Conservation (phyloP, 1,139 yeast genomes). For the Arxiozyma slooffiae region DNA sequence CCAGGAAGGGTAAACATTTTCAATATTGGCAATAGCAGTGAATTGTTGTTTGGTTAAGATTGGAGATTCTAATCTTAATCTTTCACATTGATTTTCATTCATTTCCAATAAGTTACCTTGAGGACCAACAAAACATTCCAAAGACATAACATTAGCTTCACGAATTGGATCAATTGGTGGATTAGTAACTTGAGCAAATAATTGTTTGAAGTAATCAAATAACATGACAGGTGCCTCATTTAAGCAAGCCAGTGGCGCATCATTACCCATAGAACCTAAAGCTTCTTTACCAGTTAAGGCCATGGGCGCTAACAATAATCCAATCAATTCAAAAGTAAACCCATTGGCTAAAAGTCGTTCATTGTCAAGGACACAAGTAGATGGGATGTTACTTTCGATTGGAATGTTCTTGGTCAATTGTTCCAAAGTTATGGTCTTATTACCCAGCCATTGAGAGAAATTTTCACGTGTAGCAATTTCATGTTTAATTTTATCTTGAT, state of each 20-base stretch:
- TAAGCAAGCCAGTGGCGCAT: slow-evolving; percentile 91
- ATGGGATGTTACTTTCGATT: slow-evolving; percentile 14
- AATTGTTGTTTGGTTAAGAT: slow-evolving; percentile 66
- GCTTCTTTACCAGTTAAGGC: slow-evolving; percentile 88
- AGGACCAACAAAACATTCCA: slow-evolving; percentile 95
- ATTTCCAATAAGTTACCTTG: slow-evolving; percentile 92
- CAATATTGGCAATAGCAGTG: slow-evolving; percentile 60
- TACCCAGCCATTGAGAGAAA: slow-evolving; percentile 91
- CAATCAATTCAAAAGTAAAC: slow-evolving; percentile 84
- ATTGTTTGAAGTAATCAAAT: slow-evolving; percentile 90
- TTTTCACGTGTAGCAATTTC: slow-evolving; percentile 79
- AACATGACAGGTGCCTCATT: slow-evolving; percentile 85
- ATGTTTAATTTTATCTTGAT: slow-evolving; percentile 77
- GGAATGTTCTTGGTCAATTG: slow-evolving; percentile 47
- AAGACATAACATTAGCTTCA: slow-evolving; percentile 92
- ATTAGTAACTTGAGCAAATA: slow-evolving; percentile 96
- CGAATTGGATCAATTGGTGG: slow-evolving; percentile 98
- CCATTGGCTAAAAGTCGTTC: slow-evolving; percentile 82
- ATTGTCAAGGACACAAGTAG: slow-evolving; percentile 56
- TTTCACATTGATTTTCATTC: slow-evolving; percentile 85
- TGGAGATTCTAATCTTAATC: slow-evolving; percentile 76
- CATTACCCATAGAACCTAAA: slow-evolving; percentile 97
- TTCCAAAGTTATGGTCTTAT: slow-evolving; percentile 57
- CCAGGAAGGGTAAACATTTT: slow-evolving; percentile 78
- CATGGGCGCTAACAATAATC: slow-evolving; percentile 84